phyloP scores from a whole-genome alignment of 2,329 filamentous ascomycete species.

The Aspergillus tubingensis region DNA sequence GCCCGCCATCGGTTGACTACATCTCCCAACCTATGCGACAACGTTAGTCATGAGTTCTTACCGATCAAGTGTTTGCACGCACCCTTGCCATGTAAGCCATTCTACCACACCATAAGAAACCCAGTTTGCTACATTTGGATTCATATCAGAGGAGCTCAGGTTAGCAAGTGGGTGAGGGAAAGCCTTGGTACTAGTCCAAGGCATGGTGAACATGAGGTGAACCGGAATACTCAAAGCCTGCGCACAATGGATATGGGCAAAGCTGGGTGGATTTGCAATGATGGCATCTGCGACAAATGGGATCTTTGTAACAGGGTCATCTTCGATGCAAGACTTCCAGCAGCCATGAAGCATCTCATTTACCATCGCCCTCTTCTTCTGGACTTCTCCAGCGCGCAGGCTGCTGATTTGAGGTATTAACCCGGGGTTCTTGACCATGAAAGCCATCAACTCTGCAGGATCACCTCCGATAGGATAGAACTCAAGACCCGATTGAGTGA shows the following conservation, averaged over 20 bases:
- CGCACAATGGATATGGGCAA: conserved; percentile 57
- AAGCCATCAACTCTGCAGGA: conserved; percentile 55
- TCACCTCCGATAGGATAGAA: conserved; percentile 62
- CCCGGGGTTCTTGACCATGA: conserved; percentile 54
- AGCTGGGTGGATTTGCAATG: conserved; percentile 57
- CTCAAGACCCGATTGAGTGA: conserved; percentile 55
- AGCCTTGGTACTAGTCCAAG: conserved; percentile 48
- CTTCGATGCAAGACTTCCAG: conserved; percentile 43
- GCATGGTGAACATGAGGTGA: conserved; percentile 58
- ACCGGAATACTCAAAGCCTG: conserved; percentile 53
- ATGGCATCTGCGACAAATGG: conserved; percentile 59
- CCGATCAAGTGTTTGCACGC: not conserved
- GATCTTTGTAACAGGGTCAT: conserved; percentile 29
- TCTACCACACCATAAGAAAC: conserved; percentile 53
- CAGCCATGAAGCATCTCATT: conserved; percentile 42
- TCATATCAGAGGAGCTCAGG: conserved; percentile 39
- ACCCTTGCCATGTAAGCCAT: conserved; percentile 55
- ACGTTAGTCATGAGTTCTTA: not conserved
- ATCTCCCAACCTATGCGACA: conserved; percentile 40
- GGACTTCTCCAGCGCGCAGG: conserved; percentile 38
- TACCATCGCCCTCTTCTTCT: conserved; percentile 36
- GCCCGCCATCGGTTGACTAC: conserved; percentile 49
- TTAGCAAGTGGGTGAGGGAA: conserved; percentile 56
- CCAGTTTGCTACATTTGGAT: conserved; percentile 44
- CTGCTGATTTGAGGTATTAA: conserved; percentile 43